Conservation (phyloP, 1,284 basidiomycete species). For the Cronartium quercuum region DNA sequence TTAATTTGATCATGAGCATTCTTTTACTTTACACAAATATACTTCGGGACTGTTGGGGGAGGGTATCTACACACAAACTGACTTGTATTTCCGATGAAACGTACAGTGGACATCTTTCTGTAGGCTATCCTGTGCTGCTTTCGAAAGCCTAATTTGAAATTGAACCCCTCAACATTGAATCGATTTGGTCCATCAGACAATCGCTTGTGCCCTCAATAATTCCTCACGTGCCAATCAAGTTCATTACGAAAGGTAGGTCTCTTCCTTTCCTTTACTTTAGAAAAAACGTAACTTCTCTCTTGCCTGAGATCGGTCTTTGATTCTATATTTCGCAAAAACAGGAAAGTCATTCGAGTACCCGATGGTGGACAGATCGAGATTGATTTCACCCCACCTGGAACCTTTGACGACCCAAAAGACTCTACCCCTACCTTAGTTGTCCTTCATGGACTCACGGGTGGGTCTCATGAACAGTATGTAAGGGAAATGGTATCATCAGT, state of each 20-base stretch:
- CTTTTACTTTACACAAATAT: not conserved
- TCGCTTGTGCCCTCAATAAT: not conserved
- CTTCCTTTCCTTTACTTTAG: too few relatives aligned
- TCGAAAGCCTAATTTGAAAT: not conserved
- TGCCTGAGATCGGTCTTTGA: not conserved
- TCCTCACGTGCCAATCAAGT: not conserved
- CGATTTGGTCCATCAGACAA: not conserved
- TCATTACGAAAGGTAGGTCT: slow-evolving; percentile 10
- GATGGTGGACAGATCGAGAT: slow-evolving; percentile 69
- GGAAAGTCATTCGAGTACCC: slow-evolving; percentile 58
- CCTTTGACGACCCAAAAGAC: slow-evolving; percentile 56
- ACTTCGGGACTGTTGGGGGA: not conserved
- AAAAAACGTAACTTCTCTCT: not conserved
- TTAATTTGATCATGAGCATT: not conserved
- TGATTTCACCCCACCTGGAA: slow-evolving; percentile 61
- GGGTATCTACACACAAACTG: too few relatives aligned
- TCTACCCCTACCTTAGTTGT: slow-evolving; percentile 75
- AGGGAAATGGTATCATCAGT: slow-evolving; percentile 68
- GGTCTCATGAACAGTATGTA: slow-evolving; percentile 82
- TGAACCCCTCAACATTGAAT: not conserved
- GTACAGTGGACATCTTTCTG: not conserved
- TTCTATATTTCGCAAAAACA: slow-evolving; percentile 45
- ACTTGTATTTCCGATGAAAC: not conserved
- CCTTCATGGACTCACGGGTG: slow-evolving; percentile 79
- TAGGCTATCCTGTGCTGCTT: not conserved